Evolutionary conservation across 306 rosid species (phyloP).

Genomic region (Prosopis cineraria): DNA sequence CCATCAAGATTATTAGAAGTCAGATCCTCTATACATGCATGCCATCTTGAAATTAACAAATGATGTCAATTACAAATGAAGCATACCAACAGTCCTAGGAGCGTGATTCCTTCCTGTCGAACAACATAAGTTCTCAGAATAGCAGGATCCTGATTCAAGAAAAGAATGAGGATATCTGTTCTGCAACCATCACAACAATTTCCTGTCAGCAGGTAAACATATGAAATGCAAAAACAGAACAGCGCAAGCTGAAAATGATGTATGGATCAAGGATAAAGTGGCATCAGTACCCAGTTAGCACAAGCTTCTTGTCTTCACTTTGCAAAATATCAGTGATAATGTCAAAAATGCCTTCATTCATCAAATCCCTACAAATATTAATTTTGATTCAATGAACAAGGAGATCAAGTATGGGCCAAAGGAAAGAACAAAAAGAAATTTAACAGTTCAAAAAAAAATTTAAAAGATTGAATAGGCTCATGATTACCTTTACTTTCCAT

Average conservation of each 20-base stretch:
- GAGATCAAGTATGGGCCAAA: neutral
- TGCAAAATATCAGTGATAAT: conserved; percentile 75
- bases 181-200: conserved; percentile 78
- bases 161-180: conserved; percentile 94
- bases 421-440: neutral
- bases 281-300: conserved; percentile 76
- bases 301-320: conserved; percentile 86
- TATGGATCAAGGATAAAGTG: conserved; percentile 18
- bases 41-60: conserved; percentile 14
- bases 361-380: conserved; percentile 73
- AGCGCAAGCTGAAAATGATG: conserved; percentile 22
- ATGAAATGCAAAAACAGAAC: conserved; percentile 13
- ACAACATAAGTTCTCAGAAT: conserved; percentile 85
- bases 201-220: conserved; percentile 40
- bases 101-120: conserved; percentile 79
- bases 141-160: conserved; percentile 93
- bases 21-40: neutral
- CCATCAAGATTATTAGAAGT: neutral
- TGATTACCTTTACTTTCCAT: conserved; percentile 3
- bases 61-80: conserved; percentile 6
- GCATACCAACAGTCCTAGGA: conserved; percentile 82
- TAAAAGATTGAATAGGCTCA: neutral
- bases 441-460: neutral
- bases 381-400: conserved; percentile 23
- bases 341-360: conserved; percentile 88